Evolutionary conservation across 257 asterid genomes (phyloP).

Genomic region (Ballota nigra): DNA sequence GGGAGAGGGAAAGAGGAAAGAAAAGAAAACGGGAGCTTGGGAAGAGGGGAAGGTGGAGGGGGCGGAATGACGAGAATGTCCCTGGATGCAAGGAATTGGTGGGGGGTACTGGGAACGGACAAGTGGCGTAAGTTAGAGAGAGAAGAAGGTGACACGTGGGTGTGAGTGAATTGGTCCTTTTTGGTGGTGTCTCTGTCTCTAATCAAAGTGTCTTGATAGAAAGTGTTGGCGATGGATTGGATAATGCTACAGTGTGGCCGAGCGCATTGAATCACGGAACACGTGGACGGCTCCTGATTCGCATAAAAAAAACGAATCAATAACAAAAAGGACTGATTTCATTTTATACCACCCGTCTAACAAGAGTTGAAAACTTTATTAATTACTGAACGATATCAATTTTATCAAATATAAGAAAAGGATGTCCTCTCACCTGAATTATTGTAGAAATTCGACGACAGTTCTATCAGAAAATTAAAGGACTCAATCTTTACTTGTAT

Average conservation of each 20-base stretch:
- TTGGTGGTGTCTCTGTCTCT: slow-evolving; percentile 35
- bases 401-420: too few species aligned
- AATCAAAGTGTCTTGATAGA: slow-evolving; percentile 28
- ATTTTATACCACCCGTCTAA: background rate
- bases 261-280: background rate
- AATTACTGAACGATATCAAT: too few species aligned
- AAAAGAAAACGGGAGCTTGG: slow-evolving; percentile 17
- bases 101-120: slow-evolving; percentile 41
- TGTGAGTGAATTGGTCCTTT: slow-evolving; percentile 46
- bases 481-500: too few species aligned
- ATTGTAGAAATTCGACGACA: background rate
- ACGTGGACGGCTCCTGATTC: background rate
- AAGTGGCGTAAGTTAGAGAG: slow-evolving; percentile 54
- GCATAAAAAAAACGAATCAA: too few species aligned
- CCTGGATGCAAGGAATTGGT: slow-evolving; percentile 19
- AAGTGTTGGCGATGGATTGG: slow-evolving; percentile 4
- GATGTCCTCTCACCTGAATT: too few species aligned
- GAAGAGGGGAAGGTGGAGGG: background rate
- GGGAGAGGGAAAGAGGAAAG: background rate
- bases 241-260: background rate
- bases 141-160: slow-evolving; percentile 62
- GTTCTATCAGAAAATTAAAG: too few species aligned
- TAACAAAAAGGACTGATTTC: background rate
- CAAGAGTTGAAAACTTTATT: background rate
- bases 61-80: slow-evolving; percentile 44